Base-by-base conservation (phyloP, 805 yeast genomes). In the Yarrowia osloensis region DNA sequence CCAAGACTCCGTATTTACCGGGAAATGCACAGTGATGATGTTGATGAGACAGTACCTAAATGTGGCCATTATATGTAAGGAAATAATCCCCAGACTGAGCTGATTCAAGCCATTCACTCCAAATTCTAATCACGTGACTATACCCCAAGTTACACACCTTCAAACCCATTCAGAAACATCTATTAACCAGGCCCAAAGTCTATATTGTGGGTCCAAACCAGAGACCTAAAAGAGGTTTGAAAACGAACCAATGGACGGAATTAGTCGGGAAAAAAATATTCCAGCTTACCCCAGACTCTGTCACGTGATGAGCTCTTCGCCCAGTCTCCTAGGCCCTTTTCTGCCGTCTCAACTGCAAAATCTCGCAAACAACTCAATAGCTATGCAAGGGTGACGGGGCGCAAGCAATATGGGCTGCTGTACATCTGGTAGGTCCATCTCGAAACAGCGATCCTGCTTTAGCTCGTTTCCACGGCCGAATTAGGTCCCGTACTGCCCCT, bases 1-100 rank as follows among this genome's bases (percentile, higher is more conserved):
- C 61, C 44, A 54, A 54, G 61, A 54, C 61, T 24, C 42, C 61
- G 61, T 54, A 54, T 54, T 24, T 22, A 31, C 28, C 57, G 57
- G 39, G 57, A 50, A 4, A 19, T 4, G 55, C 39, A 50, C 28
- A n/a, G 39, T 31, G n/a, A 6, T 47, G 1, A 4, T 8, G 22
- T 3, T 5, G 22, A 22, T 17, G 22, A 12, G 4, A 4, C 1
- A 26, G 2, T 6, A 17, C 19, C 19, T 22, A 19, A 3, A n/a
- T n/a, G 4, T 1, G 13, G 8, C 17, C 13, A 2, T 3, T 13
- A 22, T 2, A 5, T 22, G 8, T 21, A 42, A 6, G 1, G 19
- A 21, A 13, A 2, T 42, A 8, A 7, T 42, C 49, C n/a, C 8
- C 49, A 3, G 3, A 19, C 1, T 4, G 7, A 13, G 28, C 13